Percentiles rank a stretch among this genome's conserved stretches.
Conservation (phyloP, 768 basidiomycete species). For the Mrakia frigida region DNA sequence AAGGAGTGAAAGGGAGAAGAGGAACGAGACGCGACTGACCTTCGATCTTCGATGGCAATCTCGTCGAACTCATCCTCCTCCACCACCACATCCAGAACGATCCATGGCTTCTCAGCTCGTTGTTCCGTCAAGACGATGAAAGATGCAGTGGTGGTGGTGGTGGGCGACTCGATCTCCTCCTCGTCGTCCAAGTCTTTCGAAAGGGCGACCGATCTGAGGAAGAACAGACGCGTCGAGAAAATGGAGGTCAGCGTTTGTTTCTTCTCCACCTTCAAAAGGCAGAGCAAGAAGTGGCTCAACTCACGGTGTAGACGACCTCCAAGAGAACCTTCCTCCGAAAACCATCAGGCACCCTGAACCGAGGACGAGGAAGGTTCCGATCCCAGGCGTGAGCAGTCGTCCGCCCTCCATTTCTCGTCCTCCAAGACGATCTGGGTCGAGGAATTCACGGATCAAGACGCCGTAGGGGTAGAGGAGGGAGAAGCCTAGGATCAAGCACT, state of each 20-base stretch:
- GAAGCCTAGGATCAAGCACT: not conserved
- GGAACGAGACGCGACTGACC: not conserved
- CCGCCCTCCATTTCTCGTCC: not conserved
- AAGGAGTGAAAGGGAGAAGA: not conserved
- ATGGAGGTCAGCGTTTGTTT: not conserved
- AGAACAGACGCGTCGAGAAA: not conserved
- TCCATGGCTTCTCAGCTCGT: not conserved
- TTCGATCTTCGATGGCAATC: not conserved
- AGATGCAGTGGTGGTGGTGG: not conserved
- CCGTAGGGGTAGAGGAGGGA: not conserved
- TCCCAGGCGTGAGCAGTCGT: not conserved
- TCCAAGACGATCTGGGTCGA: not conserved
- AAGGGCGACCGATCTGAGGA: not conserved
- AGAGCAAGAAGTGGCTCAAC: not conserved
- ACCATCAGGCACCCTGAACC: not conserved
- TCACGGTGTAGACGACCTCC: not conserved
- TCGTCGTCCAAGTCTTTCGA: not conserved
- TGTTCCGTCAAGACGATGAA: not conserved
- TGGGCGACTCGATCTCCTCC: not conserved
- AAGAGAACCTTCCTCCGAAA: not conserved
- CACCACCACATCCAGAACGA: not conserved
- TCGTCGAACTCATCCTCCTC: slow-evolving; percentile 1
- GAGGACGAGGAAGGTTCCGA: not conserved
- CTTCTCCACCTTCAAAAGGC: not conserved
- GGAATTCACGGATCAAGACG: not conserved